phyloP scores from a whole-genome alignment of 768 basidiomycete species.

The Boletus patriciae region DNA sequence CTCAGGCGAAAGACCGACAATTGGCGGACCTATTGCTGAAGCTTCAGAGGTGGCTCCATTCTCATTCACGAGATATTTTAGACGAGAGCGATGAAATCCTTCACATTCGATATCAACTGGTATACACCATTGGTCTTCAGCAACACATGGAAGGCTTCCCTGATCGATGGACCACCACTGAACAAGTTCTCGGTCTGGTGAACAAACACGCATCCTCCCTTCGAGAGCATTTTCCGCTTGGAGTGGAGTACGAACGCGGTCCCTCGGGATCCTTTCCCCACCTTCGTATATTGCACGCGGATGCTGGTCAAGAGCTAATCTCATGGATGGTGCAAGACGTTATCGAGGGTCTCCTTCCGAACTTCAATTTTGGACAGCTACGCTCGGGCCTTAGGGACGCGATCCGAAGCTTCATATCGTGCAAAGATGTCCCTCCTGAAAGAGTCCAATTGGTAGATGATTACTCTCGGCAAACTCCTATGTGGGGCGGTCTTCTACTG shows the following conservation, averaged over 20 bases:
- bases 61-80: slow-evolving; percentile 27
- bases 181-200: slow-evolving; percentile 34
- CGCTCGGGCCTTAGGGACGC: neutral
- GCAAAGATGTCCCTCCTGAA: neutral
- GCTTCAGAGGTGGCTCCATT: slow-evolving; percentile 28
- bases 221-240: neutral
- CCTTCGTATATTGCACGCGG: slow-evolving; percentile 21
- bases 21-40: slow-evolving; percentile 25
- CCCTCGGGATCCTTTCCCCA: slow-evolving; percentile 23
- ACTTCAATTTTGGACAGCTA: slow-evolving; percentile 18
- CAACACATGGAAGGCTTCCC: slow-evolving; percentile 30
- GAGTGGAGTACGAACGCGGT: slow-evolving; percentile 20
- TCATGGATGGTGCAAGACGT: slow-evolving; percentile 15
- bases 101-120: slow-evolving; percentile 38
- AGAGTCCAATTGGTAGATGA: too few species aligned
- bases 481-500: slow-evolving; percentile 27
- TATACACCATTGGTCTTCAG: slow-evolving; percentile 37
- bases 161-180: slow-evolving; percentile 35
- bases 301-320: slow-evolving; percentile 16
- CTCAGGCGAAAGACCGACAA: neutral
- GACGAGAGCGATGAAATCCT: slow-evolving; percentile 36
- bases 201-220: slow-evolving; percentile 15
- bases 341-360: slow-evolving; percentile 14
- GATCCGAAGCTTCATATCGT: slow-evolving; percentile 26
- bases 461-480: too few species aligned